Evolutionary conservation across 352 stramenopile species (phyloP).

Genomic region (Aphanomyces stellatus): DNA sequence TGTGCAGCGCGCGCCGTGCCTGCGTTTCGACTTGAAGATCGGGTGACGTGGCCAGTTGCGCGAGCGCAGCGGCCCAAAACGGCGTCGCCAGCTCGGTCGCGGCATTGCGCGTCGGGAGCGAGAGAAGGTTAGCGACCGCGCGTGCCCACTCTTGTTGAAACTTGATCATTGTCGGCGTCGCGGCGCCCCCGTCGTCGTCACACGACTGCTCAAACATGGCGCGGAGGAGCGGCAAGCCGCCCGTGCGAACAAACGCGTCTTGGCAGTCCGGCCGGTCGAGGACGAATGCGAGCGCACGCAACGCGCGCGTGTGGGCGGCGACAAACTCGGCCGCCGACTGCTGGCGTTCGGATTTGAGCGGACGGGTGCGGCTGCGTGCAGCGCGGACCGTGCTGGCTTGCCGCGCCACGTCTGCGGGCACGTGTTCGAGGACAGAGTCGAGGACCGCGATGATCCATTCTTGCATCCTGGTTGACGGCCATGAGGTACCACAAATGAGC

Average conservation of each 20-base stretch:
- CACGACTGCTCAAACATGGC: constrained; percentile 9
- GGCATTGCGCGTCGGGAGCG: constrained; percentile 33
- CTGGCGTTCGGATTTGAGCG: constrained; percentile 30
- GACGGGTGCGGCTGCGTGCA: constrained; percentile 46
- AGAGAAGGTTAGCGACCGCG: constrained; percentile 58
- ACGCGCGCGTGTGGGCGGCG: constrained; percentile 43
- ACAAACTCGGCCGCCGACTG: constrained; percentile 28
- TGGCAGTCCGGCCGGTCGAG: constrained; percentile 45
- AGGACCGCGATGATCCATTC: constrained; percentile 70
- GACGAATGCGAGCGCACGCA: constrained; percentile 56
- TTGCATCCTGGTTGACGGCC: constrained; percentile 42
- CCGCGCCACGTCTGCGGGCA: constrained; percentile 34
- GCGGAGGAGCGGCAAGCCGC: constrained; percentile 48
- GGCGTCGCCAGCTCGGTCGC: background rate
- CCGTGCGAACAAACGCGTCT: constrained; percentile 36
- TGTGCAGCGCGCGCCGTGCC: constrained; percentile 7
- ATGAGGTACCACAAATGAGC: background rate
- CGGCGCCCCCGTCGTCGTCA: background rate
- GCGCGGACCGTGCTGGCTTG: constrained; percentile 51
- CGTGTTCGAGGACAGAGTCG: constrained; percentile 48
- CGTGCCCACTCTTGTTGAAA: constrained; percentile 53
- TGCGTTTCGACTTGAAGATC: constrained; percentile 13
- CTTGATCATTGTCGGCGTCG: too few species aligned
- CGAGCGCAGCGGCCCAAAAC: background rate
- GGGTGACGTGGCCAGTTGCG: background rate